Evolutionary conservation across 306 rosid species (phyloP), one percentile per base, ranked within the genome.

Genomic region (Oxytropis ochrocephala): DNA sequence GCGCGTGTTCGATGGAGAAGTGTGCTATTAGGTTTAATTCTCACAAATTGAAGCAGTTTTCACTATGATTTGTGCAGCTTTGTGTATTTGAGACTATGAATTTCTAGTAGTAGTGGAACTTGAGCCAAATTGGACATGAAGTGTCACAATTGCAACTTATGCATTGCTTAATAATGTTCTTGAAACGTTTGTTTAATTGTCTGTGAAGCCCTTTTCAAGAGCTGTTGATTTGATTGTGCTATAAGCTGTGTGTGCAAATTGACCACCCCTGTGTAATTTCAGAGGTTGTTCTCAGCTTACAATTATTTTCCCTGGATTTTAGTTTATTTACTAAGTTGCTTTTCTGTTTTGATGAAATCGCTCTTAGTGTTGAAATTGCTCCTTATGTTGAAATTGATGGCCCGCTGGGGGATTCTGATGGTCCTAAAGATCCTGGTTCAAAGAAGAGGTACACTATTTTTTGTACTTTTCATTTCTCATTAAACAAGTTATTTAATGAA

Each of bases 351-450:
- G 65, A 43, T 80, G 49, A 49, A 63, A 36, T 67, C 70, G 33
- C 35, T 79, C 41, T 59, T 69, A 90, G 97, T 30, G 81, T 75
- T 81, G 96, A 90, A 78, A 65, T 82, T 70, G 96, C 11, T 38
- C 43, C 43, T 38, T 2, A 95, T 27, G 81, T 72, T 81, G 96
- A 90, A 76, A 65, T 82, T 70, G 96, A 90, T 82, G 96, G 85
- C 39, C 81, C 90, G 4, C 80, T 87, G 67, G 89, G 85, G 71
- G 91, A 88, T 85, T 81, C 87, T 21, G 96, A 88, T 58, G 86
- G 83, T 7, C 74, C 42, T 38, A 83, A 78, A 68, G 96, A 88
- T 69, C 72, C 94, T 58, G 89, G 95, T 72, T 80, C 88, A 2
- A 94, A 86, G 76, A 94, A 94, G 88, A 87, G 98, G 97, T 94